Conservation (phyloP, 148 eudicot species). For the Spergularia bocconei region DNA sequence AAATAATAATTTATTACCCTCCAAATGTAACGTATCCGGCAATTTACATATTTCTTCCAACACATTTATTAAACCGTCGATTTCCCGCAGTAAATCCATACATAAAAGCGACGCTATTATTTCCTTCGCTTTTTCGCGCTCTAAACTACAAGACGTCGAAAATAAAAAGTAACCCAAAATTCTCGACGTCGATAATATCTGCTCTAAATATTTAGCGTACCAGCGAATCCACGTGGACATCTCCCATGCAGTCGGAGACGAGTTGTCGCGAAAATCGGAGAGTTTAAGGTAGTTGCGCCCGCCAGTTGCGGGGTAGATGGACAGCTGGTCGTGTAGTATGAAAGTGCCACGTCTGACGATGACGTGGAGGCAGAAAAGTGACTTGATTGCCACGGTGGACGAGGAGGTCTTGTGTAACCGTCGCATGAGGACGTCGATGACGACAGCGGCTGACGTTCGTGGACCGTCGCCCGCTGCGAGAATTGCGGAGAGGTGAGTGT, state of each 20-base stretch:
- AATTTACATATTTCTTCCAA: conserved; percentile 53
- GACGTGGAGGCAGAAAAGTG: conserved; percentile 61
- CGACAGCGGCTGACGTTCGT: conserved; percentile 49
- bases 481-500: conserved; percentile 49
- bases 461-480: conserved; percentile 59
- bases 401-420: conserved; percentile 65
- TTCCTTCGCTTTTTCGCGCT: conserved; percentile 42
- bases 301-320: conserved; percentile 56
- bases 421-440: conserved; percentile 52
- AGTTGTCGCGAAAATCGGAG: conserved; percentile 60
- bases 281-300: conserved; percentile 75
- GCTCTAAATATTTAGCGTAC: conserved; percentile 69
- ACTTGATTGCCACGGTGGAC: conserved; percentile 55
- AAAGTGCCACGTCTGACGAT: conserved; percentile 70
- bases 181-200: conserved; percentile 56
- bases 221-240: conserved; percentile 76
- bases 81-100: conserved; percentile 49
- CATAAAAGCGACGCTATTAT: conserved; percentile 49
- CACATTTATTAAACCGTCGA: conserved; percentile 42
- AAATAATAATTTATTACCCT: conserved; percentile 36
- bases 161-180: conserved; percentile 52
- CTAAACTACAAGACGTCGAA: conserved; percentile 39
- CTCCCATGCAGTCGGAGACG: conserved; percentile 53
- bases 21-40: conserved; percentile 42
- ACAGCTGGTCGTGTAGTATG: conserved; percentile 82